A percentile compares a stretch with the other conserved stretches of the same genome.
Conservation (phyloP, 2,329 filamentous ascomycete genomes). For the Chaetomiaceae sp. region DNA sequence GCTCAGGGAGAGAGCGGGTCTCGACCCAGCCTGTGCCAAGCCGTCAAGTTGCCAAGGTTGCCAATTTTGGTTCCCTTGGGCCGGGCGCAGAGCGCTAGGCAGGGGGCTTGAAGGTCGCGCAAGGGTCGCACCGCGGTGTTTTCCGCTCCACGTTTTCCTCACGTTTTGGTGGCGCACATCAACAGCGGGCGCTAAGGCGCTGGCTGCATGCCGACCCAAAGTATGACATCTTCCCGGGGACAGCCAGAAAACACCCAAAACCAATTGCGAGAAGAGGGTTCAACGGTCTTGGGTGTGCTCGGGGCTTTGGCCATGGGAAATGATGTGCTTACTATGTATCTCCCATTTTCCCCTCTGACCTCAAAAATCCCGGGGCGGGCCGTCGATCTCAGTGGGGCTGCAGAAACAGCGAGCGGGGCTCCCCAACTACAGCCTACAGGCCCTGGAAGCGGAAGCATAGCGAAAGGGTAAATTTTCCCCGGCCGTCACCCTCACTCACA, state of each 20-base stretch:
- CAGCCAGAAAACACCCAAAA: no score
- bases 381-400: slow-evolving; percentile 11
- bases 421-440: no score
- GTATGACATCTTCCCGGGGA: neutral
- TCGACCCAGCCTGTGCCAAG: no score
- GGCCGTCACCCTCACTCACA: no score
- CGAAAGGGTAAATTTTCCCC: no score
- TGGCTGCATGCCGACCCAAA: neutral
- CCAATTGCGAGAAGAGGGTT: no score
- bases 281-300: no score
- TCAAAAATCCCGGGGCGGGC: slow-evolving; percentile 9
- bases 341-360: no score
- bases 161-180: slow-evolving; percentile 11
- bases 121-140: neutral
- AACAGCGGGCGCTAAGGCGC: neutral
- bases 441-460: no score
- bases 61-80: slow-evolving; percentile 10
- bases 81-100: slow-evolving; percentile 14
- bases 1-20: no score
- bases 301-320: no score
- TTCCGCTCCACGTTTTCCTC: slow-evolving; percentile 16
- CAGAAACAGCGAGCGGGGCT: neutral
- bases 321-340: no score
- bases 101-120: neutral
- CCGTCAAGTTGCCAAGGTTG: neutral